Evolutionary conservation across 257 asterid species (phyloP).

Genomic region (Anisodus acutangulus): DNA sequence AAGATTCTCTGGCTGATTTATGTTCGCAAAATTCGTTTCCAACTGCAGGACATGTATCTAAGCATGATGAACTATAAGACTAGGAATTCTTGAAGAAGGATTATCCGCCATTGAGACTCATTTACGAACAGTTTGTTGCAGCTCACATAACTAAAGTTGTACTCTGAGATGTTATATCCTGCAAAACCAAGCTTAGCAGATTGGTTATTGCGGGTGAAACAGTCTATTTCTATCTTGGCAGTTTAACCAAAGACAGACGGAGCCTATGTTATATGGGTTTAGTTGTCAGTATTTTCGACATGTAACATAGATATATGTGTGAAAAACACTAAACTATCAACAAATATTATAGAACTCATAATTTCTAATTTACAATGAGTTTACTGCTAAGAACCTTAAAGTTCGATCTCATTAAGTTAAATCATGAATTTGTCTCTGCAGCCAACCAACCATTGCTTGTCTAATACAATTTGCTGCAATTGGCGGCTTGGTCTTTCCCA

Average conservation of each 20-base stretch:
- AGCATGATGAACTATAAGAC: constrained; percentile 67
- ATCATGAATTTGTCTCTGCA: neutral
- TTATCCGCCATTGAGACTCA: neutral
- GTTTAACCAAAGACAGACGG: neutral
- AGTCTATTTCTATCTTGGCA: neutral
- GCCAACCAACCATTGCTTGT: neutral
- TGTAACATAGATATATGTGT: neutral
- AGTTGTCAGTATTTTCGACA: neutral
- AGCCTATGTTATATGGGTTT: neutral
- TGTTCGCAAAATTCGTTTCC: constrained; percentile 8
- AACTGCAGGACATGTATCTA: constrained; percentile 51
- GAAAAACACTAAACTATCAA: neutral
- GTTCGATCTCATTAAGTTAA: too few species aligned
- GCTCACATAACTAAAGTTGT: neutral
- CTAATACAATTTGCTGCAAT: neutral
- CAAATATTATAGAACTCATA: neutral
- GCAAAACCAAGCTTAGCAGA: neutral
- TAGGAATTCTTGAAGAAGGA: neutral
- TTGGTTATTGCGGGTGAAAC: neutral
- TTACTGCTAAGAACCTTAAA: too few species aligned
- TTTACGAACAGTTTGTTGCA: neutral
- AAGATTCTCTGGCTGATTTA: neutral
- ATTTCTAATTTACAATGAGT: neutral
- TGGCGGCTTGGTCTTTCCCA: neutral
- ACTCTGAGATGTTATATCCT: neutral